Percentiles rank a stretch among this genome's conserved stretches.
Evolutionary conservation across 2,329 filamentous ascomycete genomes (phyloP).

Genomic region (Neonectria faginata): DNA sequence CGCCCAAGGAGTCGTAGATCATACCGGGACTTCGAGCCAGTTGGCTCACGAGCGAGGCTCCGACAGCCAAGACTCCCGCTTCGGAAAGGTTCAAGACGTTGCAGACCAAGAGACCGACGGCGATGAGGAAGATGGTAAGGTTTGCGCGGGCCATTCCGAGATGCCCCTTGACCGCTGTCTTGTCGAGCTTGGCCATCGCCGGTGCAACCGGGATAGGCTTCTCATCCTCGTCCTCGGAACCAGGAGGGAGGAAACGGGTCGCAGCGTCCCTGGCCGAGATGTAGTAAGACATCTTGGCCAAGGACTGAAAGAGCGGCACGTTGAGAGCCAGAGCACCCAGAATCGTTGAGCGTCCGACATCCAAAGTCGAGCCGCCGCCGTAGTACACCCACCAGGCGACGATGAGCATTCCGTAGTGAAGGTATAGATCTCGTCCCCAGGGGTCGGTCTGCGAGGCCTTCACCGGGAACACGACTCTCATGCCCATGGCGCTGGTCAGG

Average conservation of each 20-base stretch:
- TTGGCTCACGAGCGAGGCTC: slow-evolving; percentile 31
- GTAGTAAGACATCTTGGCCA: slow-evolving; percentile 36
- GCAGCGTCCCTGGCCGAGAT: slow-evolving; percentile 34
- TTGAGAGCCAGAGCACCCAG: slow-evolving; percentile 35
- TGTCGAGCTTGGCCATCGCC: slow-evolving; percentile 13
- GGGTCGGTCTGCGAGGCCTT: slow-evolving; percentile 26
- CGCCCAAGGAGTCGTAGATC: slow-evolving; percentile 13
- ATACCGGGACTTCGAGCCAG: slow-evolving; percentile 17
- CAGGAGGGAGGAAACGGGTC: slow-evolving; percentile 3
- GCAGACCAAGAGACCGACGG: slow-evolving; percentile 9
- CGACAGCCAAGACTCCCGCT: slow-evolving; percentile 31
- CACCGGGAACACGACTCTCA: slow-evolving; percentile 19
- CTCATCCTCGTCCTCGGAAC: slow-evolving; percentile 8
- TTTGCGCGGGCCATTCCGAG: slow-evolving; percentile 23
- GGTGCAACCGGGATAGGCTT: slow-evolving; percentile 18
- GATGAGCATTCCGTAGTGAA: slow-evolving; percentile 29
- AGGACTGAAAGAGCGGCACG: slow-evolving; percentile 34
- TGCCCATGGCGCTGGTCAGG: slow-evolving; percentile 28
- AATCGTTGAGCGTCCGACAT: slow-evolving; percentile 10
- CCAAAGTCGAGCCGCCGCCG: not conserved
- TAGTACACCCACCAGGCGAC: slow-evolving; percentile 10
- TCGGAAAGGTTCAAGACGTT: slow-evolving; percentile 24
- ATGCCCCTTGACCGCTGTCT: slow-evolving; percentile 17
- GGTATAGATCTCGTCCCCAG: slow-evolving; percentile 37
- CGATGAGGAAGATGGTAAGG: slow-evolving; percentile 24